Base-by-base conservation (phyloP, 1,284 basidiomycete species). In the Cutaneotrichosporon cavernicola region DNA sequence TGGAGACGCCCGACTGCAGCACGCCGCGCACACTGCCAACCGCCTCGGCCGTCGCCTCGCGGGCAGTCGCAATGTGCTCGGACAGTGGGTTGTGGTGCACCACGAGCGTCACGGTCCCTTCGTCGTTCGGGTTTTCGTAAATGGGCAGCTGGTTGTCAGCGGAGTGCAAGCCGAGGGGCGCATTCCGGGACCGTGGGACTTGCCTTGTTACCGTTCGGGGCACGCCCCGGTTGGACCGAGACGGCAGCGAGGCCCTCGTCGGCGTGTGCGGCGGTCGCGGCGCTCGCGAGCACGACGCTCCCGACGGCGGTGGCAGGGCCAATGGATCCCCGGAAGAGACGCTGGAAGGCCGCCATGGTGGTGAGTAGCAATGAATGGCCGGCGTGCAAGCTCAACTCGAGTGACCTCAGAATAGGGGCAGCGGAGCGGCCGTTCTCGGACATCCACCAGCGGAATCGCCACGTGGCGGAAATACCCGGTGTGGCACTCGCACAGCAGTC, bases 51-150 rank as follows among this genome's bases (percentile, higher is more conserved):
- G 86, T 82, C 30, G 85, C 81, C 67, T 85, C 83, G 63, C 92
- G 85, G 7, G 83, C 86, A 40, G 83, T 81, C 32, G 89, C 87
- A 69, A 95, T 90, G 64, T 87, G 85, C 47, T 83, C 82, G 73
- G 91, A 87, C 50, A 94, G 85, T 49, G 86, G 85, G 14, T 90
- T 89, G 2, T 88, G 88, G 0, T 84, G 85, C 72, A 91, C 87
- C 61, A 89, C 83, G 2, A 94, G 85, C 10, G 90, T 72, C 53
- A 92, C 86, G 8, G 84, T 79, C 16, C 66, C 65, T 8, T 68
- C 71, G 51, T 65, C 58, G 26, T 84, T 83, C 0, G 85, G 82
- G 18, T 76, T 73, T 3, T 89, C 84, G 81, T 95, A 95, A 80
- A 95, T 91, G 13, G 91, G 86, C 59, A 89, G 86, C 91, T 93